phyloP scores from a whole-genome alignment of 2,329 filamentous ascomycete species.

The Fusarium foetens region DNA sequence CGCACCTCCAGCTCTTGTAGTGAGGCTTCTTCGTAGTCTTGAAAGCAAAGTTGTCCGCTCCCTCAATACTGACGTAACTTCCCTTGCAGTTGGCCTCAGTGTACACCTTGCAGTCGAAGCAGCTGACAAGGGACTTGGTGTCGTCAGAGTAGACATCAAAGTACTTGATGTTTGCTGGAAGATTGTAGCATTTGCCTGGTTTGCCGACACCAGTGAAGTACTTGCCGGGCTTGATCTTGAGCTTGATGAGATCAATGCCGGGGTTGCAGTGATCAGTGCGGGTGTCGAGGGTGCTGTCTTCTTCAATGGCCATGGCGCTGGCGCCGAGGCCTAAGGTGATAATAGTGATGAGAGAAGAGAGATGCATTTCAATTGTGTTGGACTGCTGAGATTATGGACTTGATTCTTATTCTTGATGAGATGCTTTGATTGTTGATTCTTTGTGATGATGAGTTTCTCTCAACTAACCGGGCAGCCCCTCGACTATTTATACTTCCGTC shows the following conservation, averaged over 20 bases:
- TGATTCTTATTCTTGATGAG: background rate
- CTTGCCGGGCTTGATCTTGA: background rate
- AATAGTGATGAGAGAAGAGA: background rate
- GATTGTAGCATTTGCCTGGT: background rate
- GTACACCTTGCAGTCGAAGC: slow-evolving; percentile 11
- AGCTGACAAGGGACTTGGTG: background rate
- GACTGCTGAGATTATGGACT: background rate
- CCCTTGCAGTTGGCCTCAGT: background rate
- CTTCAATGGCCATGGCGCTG: background rate
- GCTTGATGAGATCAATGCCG: background rate
- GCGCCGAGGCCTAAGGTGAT: background rate
- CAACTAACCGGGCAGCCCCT: rapidly evolving
- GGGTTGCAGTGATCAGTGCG: background rate
- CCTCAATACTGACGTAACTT: background rate
- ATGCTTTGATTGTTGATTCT: background rate
- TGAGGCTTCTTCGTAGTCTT: background rate
- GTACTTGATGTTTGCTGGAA: slow-evolving; percentile 2
- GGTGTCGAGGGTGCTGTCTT: background rate
- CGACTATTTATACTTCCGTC: background rate
- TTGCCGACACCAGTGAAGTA: background rate
- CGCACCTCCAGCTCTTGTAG: slow-evolving; percentile 8
- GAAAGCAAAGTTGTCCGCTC: background rate
- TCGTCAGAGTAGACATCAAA: background rate
- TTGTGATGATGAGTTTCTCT: background rate
- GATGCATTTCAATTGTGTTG: background rate